These are phyloP conservation scores for Oryza glumipatula DNA, from an alignment of 176 grass and related monocot species.

Conservation along the genomic window DNA sequence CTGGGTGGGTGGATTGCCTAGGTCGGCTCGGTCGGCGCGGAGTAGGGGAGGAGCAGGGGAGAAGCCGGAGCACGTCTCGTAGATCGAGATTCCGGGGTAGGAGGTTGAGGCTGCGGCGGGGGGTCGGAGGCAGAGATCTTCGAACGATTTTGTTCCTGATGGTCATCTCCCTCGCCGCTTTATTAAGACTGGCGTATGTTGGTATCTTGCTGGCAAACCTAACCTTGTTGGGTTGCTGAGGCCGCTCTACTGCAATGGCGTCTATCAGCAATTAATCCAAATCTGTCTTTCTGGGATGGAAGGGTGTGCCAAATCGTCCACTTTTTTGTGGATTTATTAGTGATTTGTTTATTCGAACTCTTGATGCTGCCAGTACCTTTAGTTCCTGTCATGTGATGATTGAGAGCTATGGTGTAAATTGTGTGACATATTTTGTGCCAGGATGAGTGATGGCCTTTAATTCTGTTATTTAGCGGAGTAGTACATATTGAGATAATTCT, in stretches of 20 bases:
- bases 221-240: background rate
- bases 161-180: background rate
- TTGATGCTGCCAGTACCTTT: background rate
- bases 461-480: background rate
- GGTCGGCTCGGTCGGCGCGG: background rate
- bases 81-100: background rate
- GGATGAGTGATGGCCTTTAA: background rate
- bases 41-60: background rate
- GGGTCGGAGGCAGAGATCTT: background rate
- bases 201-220: background rate
- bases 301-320: background rate
- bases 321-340: background rate
- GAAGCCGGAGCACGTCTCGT: background rate
- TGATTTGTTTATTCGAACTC: background rate
- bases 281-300: background rate
- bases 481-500: background rate
- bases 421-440: background rate
- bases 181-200: background rate
- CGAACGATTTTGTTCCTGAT: background rate
- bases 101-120: background rate
- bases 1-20: background rate
- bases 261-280: background rate
- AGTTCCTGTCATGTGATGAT: background rate
- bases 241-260: background rate
- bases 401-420: background rate